Percentiles rank a stretch among this genome's conserved stretches.
Evolutionary conservation across 2,329 filamentous ascomycete species (phyloP).

Genomic region (Gyromitra esculenta): DNA sequence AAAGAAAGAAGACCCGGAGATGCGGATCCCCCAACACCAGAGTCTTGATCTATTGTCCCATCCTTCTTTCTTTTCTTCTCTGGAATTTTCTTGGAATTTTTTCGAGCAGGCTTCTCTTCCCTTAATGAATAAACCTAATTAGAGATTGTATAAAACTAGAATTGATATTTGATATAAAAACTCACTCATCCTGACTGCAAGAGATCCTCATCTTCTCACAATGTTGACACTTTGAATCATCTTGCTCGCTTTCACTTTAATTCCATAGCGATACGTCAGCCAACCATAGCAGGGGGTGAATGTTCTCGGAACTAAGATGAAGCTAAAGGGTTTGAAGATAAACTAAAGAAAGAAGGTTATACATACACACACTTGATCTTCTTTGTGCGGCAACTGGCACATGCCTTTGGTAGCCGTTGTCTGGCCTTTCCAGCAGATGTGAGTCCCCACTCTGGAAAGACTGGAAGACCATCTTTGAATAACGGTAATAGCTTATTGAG

Average conservation of each 20-base stretch:
- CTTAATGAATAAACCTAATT: conserved; percentile 28
- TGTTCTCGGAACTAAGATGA: not conserved
- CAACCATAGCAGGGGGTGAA: not conserved
- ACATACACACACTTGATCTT: conserved; percentile 58
- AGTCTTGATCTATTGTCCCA: conserved; percentile 36
- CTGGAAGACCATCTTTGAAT: conserved; percentile 56
- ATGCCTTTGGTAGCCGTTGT: conserved; percentile 57
- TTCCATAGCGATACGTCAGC: conserved; percentile 31
- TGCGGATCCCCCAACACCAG: conserved; percentile 31
- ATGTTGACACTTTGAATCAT: conserved; percentile 53
- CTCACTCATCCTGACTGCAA: conserved; percentile 54
- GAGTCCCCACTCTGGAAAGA: conserved; percentile 58
- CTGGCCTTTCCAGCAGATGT: conserved; percentile 58
- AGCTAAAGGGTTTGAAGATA: not conserved
- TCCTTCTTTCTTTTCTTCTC: conserved; percentile 51
- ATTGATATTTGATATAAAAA: conserved; percentile 5
- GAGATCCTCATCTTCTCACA: conserved; percentile 53
- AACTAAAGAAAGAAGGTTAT: conserved; percentile 16
- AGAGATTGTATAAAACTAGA: conserved; percentile 25
- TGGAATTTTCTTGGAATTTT: conserved; percentile 49
- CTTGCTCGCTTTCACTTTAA: conserved; percentile 52
- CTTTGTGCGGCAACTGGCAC: conserved; percentile 57
- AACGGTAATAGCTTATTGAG: conserved; percentile 53
- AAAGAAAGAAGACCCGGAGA: conserved; percentile 40
- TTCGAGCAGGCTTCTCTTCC: conserved; percentile 51